Percentiles rank a stretch among this genome's conserved stretches.
Evolutionary conservation across 2,329 filamentous ascomycete genomes (phyloP).

Genomic region (Fusarium dimerum): DNA sequence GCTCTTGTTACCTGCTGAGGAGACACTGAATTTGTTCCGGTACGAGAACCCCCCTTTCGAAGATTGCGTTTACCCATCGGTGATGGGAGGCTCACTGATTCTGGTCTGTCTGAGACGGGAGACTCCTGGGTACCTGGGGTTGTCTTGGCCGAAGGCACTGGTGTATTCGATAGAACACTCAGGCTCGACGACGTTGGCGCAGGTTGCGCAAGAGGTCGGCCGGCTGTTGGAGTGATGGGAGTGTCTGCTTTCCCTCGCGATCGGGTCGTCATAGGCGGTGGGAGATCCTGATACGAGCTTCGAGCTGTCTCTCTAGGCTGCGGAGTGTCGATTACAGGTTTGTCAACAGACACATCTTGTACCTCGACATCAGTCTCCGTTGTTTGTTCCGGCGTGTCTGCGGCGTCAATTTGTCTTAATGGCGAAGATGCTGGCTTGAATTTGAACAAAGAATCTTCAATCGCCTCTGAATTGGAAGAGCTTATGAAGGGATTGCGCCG

Average conservation of each 20-base stretch:
- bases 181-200: slow-evolving; percentile 39
- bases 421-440: slow-evolving; percentile 15
- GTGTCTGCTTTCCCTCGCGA: slow-evolving; percentile 20
- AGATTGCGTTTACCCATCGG: slow-evolving; percentile 20
- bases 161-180: slow-evolving; percentile 43
- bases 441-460: slow-evolving; percentile 11
- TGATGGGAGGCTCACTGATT: slow-evolving; percentile 26
- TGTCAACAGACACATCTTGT: not conserved
- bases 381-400: slow-evolving; percentile 13
- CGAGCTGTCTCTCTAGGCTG: slow-evolving; percentile 15
- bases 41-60: slow-evolving; percentile 17
- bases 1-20: slow-evolving; percentile 27
- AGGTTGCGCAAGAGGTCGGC: slow-evolving; percentile 8
- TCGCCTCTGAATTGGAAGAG: slow-evolving; percentile 33
- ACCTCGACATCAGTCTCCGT: not conserved
- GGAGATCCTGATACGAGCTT: slow-evolving; percentile 16
- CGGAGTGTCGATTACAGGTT: not conserved
- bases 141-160: slow-evolving; percentile 38
- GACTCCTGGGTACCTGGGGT: slow-evolving; percentile 40
- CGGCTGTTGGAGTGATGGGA: slow-evolving; percentile 25
- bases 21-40: slow-evolving; percentile 27
- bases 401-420: slow-evolving; percentile 2
- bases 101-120: slow-evolving; percentile 18
- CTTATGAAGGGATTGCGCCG: slow-evolving; percentile 30
- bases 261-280: slow-evolving; percentile 27